phyloP scores from a whole-genome alignment of 2,329 filamentous ascomycete species.

The Penicillium sp. region DNA sequence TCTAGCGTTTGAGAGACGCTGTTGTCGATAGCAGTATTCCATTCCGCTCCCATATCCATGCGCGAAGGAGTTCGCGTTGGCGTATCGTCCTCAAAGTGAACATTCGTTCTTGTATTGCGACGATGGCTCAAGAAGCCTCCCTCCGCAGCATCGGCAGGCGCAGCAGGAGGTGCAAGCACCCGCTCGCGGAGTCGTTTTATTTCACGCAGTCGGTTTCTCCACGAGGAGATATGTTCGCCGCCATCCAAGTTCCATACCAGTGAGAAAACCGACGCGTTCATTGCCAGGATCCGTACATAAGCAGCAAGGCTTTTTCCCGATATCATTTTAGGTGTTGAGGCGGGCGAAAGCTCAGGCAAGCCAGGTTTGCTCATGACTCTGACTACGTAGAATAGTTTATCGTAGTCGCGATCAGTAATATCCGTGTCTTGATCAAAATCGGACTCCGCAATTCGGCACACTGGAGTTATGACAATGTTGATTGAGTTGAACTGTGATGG shows the following conservation, averaged over 20 bases:
- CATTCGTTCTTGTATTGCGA: constrained; percentile 36
- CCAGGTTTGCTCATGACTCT: constrained; percentile 83
- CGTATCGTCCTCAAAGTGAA: constrained; percentile 32
- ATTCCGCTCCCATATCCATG: constrained; percentile 34
- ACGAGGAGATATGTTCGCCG: constrained; percentile 81
- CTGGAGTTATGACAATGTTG: constrained; percentile 92
- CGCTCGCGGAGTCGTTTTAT: constrained; percentile 75
- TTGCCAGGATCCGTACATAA: constrained; percentile 81
- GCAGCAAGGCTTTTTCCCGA: constrained; percentile 75
- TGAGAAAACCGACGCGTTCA: constrained; percentile 92
- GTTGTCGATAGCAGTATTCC: constrained; percentile 33
- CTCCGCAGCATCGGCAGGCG: constrained; percentile 28
- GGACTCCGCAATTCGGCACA: constrained; percentile 42
- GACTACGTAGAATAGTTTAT: constrained; percentile 72
- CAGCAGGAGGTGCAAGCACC: constrained; percentile 27
- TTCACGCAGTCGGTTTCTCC: constrained; percentile 80
- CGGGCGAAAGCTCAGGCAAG: constrained; percentile 88
- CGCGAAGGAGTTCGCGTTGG: constrained; percentile 28
- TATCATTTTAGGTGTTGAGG: constrained; percentile 83
- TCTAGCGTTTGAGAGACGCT: constrained; percentile 39
- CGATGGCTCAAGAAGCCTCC: constrained; percentile 30
- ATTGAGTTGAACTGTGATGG: constrained; percentile 95
- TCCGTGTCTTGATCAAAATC: constrained; percentile 28
- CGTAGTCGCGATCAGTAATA: constrained; percentile 22
- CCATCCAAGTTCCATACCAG: constrained; percentile 75